A percentile compares a stretch with the other conserved stretches of the same genome.
These are phyloP conservation scores for Talaromyces sp. DNA, from an alignment of 2,329 filamentous ascomycete species.

Conservation along the genomic window DNA sequence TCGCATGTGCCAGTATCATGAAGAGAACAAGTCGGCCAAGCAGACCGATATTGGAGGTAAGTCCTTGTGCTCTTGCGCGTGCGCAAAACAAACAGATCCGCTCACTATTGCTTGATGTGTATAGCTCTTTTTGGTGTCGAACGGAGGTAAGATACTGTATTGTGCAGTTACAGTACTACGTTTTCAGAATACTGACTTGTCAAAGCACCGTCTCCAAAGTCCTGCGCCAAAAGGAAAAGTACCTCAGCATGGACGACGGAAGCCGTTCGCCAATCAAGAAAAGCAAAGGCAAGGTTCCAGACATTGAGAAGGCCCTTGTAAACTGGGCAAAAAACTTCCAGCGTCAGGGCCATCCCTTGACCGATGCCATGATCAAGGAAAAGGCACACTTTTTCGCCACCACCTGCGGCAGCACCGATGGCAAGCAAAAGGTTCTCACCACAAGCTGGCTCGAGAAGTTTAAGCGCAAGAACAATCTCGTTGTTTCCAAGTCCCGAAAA, in stretches of 20 bases:
- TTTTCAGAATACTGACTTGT: not conserved
- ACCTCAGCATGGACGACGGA: conserved; percentile 74
- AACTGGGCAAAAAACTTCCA: conserved; percentile 83
- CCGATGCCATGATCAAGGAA: conserved; percentile 76
- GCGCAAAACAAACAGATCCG: conserved; percentile 3
- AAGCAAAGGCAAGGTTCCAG: conserved; percentile 76
- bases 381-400: conserved; percentile 78
- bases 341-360: conserved; percentile 66
- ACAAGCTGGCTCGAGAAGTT: conserved; percentile 88
- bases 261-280: conserved; percentile 75
- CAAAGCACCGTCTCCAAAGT: conserved; percentile 97
- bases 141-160: conserved; percentile 64
- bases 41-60: conserved; percentile 93
- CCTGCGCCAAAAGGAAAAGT: conserved; percentile 88
- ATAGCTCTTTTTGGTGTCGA: conserved; percentile 88
- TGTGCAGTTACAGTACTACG: too few relatives aligned
- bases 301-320: conserved; percentile 84
- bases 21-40: conserved; percentile 83
- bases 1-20: conserved; percentile 89
- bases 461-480: conserved; percentile 75
- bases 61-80: conserved; percentile 9
- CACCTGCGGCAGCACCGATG: conserved; percentile 66
- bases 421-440: conserved; percentile 64
- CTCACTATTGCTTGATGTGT: conserved; percentile 14
- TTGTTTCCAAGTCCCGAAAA: conserved; percentile 51